phyloP scores from a whole-genome alignment of 495 filamentous ascomycete species.

The Tuber umbilicatum region DNA sequence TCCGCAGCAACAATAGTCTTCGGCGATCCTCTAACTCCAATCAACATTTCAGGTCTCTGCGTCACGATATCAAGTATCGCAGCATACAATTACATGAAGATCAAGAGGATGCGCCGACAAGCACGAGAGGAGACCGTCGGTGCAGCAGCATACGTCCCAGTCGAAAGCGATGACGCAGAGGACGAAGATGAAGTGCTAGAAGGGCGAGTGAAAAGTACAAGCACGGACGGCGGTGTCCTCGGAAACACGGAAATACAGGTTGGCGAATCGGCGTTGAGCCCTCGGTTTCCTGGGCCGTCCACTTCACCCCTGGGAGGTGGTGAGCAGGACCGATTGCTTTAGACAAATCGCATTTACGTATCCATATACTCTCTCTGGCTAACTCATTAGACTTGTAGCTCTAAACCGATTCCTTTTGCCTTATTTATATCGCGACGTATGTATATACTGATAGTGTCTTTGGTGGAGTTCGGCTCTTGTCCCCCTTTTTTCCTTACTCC shows the following conservation, averaged over 20 bases:
- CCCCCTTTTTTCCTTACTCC: not conserved
- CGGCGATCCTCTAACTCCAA: conserved; percentile 76
- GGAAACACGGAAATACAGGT: conserved; percentile 2
- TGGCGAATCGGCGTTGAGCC: conserved; percentile 1
- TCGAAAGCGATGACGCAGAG: conserved; percentile 21
- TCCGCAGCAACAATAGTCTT: conserved; percentile 81
- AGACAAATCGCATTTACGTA: not conserved
- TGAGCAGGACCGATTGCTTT: not conserved
- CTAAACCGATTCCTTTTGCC: not conserved
- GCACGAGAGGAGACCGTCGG: conserved; percentile 44
- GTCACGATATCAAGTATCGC: conserved; percentile 81
- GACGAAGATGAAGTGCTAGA: conserved; percentile 22
- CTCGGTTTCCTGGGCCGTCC: not conserved
- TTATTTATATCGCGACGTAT: not conserved
- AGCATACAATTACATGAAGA: conserved; percentile 91
- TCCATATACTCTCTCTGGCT: not conserved
- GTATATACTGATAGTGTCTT: conserved; percentile 6
- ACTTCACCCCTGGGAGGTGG: not conserved
- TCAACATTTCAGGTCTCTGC: conserved; percentile 83
- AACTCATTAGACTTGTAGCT: not conserved
- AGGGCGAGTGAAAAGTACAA: not conserved
- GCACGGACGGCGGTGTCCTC: not conserved
- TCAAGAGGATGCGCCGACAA: conserved; percentile 75
- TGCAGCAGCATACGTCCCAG: conserved; percentile 24
- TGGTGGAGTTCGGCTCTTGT: not conserved